Evolutionary conservation across 2,329 filamentous ascomycete genomes (phyloP).

Genomic region (Aspergillus sclerotialis): DNA sequence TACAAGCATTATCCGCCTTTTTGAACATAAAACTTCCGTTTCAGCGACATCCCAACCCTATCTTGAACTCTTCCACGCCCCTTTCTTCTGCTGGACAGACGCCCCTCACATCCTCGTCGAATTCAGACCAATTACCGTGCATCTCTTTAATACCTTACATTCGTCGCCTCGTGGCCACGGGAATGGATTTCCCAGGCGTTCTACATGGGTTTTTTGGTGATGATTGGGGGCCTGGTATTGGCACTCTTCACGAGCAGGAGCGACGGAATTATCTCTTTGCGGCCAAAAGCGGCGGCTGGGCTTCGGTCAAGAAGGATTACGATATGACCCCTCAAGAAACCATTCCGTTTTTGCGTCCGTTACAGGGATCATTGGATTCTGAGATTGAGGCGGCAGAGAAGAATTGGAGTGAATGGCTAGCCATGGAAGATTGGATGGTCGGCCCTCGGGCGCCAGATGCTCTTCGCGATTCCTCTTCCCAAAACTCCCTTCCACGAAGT

Average conservation of each 20-base stretch:
- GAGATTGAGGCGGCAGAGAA: constrained; percentile 79
- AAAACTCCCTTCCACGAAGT: constrained; percentile 25
- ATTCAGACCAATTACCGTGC: constrained; percentile 29
- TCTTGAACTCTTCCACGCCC: constrained; percentile 34
- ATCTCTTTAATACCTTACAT: constrained; percentile 83
- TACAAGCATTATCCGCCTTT: constrained; percentile 83
- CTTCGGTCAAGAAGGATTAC: constrained; percentile 81
- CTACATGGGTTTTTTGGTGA: constrained; percentile 96
- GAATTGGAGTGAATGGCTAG: constrained; percentile 89
- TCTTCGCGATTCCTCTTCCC: constrained; percentile 31
- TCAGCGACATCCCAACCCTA: constrained; percentile 56
- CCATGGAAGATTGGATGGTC: constrained; percentile 99
- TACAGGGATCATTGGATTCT: constrained; percentile 67
- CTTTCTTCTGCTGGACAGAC: constrained; percentile 38
- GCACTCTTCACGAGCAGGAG: constrained; percentile 79
- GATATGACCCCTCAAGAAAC: constrained; percentile 78
- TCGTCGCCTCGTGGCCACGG: constrained; percentile 80
- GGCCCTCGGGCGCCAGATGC: constrained; percentile 63
- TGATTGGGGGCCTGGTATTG: constrained; percentile 74
- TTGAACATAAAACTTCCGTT: constrained; percentile 88
- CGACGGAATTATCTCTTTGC: constrained; percentile 92
- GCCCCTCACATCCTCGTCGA: constrained; percentile 26
- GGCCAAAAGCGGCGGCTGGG: constrained; percentile 86
- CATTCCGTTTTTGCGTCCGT: constrained; percentile 76
- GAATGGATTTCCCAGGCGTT: constrained; percentile 80